A percentile compares a stretch with the other conserved stretches of the same genome.
These are phyloP conservation scores for Coelastrella sp. DNA, from an alignment of 139 green algal species.

Conservation along the genomic window DNA sequence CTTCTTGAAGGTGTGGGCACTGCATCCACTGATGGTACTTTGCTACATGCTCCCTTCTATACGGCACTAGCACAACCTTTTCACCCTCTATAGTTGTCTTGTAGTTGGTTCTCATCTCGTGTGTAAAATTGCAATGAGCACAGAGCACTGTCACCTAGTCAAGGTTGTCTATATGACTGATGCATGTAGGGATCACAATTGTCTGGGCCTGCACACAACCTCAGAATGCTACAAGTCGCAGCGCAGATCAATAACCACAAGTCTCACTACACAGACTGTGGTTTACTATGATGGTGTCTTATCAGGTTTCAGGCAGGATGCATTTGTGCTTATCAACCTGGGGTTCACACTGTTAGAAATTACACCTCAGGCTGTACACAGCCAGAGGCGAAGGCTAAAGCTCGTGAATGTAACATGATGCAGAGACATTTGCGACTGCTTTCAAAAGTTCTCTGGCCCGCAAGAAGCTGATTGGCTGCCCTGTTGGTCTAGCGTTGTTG, in stretches of 20 bases:
- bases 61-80: conserved; percentile 77
- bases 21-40: conserved; percentile 78
- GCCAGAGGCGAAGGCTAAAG: neutral
- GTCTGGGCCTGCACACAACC: too few species aligned
- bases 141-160: neutral
- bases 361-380: too few species aligned
- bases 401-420: neutral
- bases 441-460: neutral
- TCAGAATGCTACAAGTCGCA: too few species aligned
- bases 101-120: conserved; percentile 73
- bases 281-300: too few species aligned
- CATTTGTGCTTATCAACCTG: too few species aligned
- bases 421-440: neutral
- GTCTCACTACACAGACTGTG: too few species aligned
- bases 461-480: too few species aligned
- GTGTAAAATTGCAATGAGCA: too few species aligned
- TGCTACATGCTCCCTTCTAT: conserved; percentile 78
- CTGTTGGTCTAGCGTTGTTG: conserved; percentile 3
- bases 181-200: neutral
- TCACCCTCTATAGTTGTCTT: conserved; percentile 69
- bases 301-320: too few species aligned
- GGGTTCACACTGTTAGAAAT: too few species aligned
- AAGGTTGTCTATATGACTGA: neutral
- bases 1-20: conserved; percentile 68
- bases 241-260: too few species aligned